Percentiles rank a stretch among this genome's conserved stretches.
Conservation (phyloP, 2,329 filamentous ascomycete genomes). For the Phialemoniopsis sp. region DNA sequence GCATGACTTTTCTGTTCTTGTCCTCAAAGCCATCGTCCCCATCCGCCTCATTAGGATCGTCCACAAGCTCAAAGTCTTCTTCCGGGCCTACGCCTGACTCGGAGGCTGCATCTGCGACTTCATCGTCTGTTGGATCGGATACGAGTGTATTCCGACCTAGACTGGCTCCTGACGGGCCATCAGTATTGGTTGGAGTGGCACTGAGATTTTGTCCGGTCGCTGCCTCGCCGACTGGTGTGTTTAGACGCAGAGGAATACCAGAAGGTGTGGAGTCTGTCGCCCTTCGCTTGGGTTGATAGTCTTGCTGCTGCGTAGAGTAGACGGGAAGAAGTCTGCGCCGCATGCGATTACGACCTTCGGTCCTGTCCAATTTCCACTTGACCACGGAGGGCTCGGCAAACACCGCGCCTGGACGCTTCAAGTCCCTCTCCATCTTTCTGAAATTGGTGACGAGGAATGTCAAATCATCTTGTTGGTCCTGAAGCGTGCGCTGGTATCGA, state of each 20-base stretch:
- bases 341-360: conserved; percentile 94
- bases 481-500: conserved; percentile 82
- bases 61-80: conserved; percentile 93
- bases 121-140: conserved; percentile 1
- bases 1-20: conserved; percentile 97
- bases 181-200: neutral
- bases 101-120: conserved; percentile 14
- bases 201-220: too few relatives aligned
- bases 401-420: conserved; percentile 76
- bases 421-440: conserved; percentile 71
- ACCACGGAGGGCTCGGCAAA: conserved; percentile 60
- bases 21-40: conserved; percentile 80
- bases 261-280: conserved; percentile 9
- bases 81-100: conserved; percentile 48
- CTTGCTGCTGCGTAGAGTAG: conserved; percentile 53
- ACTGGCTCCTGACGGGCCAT: neutral
- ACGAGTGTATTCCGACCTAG: neutral
- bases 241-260: conserved; percentile 1
- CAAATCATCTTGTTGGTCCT: conserved; percentile 91
- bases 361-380: conserved; percentile 93
- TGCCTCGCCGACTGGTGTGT: too few relatives aligned
- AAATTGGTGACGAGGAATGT: conserved; percentile 73
- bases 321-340: conserved; percentile 83
- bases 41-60: conserved; percentile 85
- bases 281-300: conserved; percentile 73